A percentile compares a stretch with the other conserved stretches of the same genome.
Evolutionary conservation across 805 yeast species (phyloP).

Genomic region (Metschnikowia borealis): DNA sequence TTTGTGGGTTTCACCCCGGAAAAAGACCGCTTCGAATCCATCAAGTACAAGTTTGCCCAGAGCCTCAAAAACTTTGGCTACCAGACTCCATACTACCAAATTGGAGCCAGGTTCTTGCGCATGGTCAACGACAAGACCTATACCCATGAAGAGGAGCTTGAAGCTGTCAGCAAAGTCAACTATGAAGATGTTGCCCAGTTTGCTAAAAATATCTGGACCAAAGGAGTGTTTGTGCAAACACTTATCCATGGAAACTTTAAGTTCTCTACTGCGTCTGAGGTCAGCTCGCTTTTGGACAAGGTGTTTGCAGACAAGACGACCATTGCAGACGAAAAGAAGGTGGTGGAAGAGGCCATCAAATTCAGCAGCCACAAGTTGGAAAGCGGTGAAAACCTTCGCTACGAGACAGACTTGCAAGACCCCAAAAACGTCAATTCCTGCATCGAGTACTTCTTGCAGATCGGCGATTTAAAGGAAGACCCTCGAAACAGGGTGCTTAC

Average conservation of each 20-base stretch:
- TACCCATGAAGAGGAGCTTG: slow-evolving; percentile 57
- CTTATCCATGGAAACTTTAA: slow-evolving; percentile 70
- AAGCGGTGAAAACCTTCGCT: slow-evolving; percentile 38
- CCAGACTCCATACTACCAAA: slow-evolving; percentile 74
- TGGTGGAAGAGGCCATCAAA: slow-evolving; percentile 14
- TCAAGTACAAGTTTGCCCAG: slow-evolving; percentile 61
- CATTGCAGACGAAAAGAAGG: slow-evolving; percentile 17
- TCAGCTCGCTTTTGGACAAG: slow-evolving; percentile 41
- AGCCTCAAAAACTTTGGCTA: slow-evolving; percentile 65
- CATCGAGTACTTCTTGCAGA: slow-evolving; percentile 71
- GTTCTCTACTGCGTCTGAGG: slow-evolving; percentile 49
- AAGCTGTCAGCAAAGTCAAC: slow-evolving; percentile 39
- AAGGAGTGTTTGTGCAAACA: slow-evolving; percentile 65
- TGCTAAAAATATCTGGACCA: slow-evolving; percentile 45
- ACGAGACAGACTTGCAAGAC: slow-evolving; percentile 54
- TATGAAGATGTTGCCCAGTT: slow-evolving; percentile 50
- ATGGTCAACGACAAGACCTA: slow-evolving; percentile 73
- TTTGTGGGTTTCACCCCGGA: slow-evolving; percentile 49
- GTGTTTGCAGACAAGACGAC: slow-evolving; percentile 23
- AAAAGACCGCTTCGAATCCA: slow-evolving; percentile 57
- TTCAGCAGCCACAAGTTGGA: slow-evolving; percentile 42
- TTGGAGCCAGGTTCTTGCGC: slow-evolving; percentile 57
- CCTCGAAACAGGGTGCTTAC: slow-evolving; percentile 43
- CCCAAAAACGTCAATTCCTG: slow-evolving; percentile 76
- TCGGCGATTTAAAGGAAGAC: slow-evolving; percentile 39